phyloP scores from a whole-genome alignment of 495 filamentous ascomycete species.

The Pyronema omphalodes region DNA sequence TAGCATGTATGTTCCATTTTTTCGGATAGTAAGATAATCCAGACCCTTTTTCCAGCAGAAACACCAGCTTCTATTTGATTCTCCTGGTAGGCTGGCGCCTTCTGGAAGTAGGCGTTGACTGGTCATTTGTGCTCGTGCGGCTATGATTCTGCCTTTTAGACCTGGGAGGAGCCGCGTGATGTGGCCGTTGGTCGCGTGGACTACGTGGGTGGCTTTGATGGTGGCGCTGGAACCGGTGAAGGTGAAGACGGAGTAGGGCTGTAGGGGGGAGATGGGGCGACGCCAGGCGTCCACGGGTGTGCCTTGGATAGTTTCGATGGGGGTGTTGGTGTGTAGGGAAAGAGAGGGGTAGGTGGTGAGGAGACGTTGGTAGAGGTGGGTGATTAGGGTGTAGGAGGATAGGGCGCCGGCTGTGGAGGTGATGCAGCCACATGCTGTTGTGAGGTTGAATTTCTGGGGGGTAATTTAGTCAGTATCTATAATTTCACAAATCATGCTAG shows the following conservation, averaged over 20 bases:
- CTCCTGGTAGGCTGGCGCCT: constrained; percentile 9
- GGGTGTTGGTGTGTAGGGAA: constrained; percentile 28
- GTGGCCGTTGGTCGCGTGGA: constrained; percentile 35
- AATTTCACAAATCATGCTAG: too few relatives aligned
- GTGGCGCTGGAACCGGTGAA: background rate
- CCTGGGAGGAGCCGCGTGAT: constrained; percentile 31
- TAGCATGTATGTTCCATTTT: constrained; percentile 25
- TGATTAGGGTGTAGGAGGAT: constrained; percentile 32
- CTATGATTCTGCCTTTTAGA: constrained; percentile 29
- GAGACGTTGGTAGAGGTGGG: constrained; percentile 26
- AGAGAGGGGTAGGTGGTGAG: constrained; percentile 20
- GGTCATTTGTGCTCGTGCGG: constrained; percentile 33
- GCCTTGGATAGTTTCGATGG: constrained; percentile 11
- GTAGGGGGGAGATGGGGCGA: background rate
- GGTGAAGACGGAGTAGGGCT: constrained; percentile 22
- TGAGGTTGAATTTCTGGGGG: constrained; percentile 17
- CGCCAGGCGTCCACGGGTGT: constrained; percentile 1
- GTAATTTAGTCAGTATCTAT: background rate
- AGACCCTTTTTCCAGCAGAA: constrained; percentile 24
- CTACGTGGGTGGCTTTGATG: constrained; percentile 27
- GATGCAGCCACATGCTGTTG: constrained; percentile 25
- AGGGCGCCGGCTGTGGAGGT: constrained; percentile 27
- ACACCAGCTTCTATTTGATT: constrained; percentile 22
- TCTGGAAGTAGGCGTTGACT: constrained; percentile 22
- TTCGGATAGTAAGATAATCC: constrained; percentile 14